Evolutionary conservation across 208 protist species (phyloP).

Genomic region (Willaertia magna): DNA sequence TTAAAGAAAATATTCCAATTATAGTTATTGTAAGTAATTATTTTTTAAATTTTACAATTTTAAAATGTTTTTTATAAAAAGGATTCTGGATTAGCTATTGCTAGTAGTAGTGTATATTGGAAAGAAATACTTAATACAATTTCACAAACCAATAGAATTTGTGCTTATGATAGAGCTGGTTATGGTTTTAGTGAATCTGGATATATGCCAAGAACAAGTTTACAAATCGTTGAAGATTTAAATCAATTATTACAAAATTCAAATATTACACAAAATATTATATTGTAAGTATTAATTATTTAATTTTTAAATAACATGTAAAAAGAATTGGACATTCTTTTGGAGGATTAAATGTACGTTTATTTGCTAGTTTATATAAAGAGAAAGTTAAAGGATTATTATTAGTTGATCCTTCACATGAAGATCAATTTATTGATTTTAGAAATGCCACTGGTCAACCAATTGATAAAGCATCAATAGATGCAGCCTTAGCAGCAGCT

Average conservation of each 20-base stretch:
- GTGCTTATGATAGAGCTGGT: slow-evolving; percentile 1
- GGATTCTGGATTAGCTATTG: background rate
- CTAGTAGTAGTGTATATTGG: background rate
- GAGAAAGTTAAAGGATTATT: background rate
- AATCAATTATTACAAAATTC: background rate
- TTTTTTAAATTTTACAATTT: too few species aligned
- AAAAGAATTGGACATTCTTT: background rate
- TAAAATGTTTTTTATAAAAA: background rate
- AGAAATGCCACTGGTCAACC: background rate
- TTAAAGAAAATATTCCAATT: background rate
- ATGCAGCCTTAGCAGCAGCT: background rate
- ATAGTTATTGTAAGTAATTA: background rate
- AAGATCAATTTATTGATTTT: background rate
- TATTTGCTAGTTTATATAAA: background rate
- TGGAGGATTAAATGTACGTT: background rate
- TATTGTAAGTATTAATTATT: too few species aligned
- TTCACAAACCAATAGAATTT: background rate
- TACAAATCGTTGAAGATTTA: background rate
- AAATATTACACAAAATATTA: background rate
- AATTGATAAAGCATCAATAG: background rate
- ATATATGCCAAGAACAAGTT: background rate
- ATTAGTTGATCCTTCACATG: background rate
- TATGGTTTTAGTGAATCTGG: background rate
- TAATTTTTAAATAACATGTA: too few species aligned
- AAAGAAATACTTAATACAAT: background rate